Evolutionary conservation across 2,329 filamentous ascomycete species (phyloP).

Genomic region (Aspergillus luchuensis): DNA sequence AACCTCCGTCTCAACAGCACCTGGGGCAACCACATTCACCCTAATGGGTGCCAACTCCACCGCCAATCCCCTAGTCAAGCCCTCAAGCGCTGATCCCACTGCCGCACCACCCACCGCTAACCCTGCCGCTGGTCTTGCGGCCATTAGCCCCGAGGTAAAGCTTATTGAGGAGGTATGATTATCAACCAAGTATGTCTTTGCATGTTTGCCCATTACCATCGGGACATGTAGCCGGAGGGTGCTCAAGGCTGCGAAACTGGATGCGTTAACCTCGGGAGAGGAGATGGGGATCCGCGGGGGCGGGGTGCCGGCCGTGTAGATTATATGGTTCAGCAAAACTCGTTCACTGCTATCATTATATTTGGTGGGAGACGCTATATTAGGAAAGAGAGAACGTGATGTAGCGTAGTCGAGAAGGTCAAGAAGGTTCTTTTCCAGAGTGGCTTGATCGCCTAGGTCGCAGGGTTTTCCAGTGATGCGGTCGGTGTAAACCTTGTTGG

Average conservation of each 20-base stretch:
- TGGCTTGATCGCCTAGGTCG: slow-evolving; percentile 46
- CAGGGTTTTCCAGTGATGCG: slow-evolving; percentile 47
- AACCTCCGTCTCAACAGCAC: slow-evolving; percentile 46
- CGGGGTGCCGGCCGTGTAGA: slow-evolving; percentile 54
- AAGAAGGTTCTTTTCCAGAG: slow-evolving; percentile 48
- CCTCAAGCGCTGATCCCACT: slow-evolving; percentile 31
- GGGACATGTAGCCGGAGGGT: slow-evolving; percentile 40
- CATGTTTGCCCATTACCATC: slow-evolving; percentile 46
- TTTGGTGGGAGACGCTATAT: slow-evolving; percentile 18
- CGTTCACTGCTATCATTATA: slow-evolving; percentile 2
- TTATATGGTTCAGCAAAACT: slow-evolving; percentile 50
- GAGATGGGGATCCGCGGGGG: slow-evolving; percentile 23
- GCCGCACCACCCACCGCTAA: slow-evolving; percentile 34
- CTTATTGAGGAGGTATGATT: slow-evolving; percentile 39
- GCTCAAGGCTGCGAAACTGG: slow-evolving; percentile 22
- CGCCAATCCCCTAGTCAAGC: slow-evolving; percentile 41
- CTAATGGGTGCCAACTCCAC: slow-evolving; percentile 47
- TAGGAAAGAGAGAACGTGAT: neutral
- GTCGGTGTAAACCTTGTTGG: slow-evolving; percentile 28
- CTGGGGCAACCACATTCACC: slow-evolving; percentile 47
- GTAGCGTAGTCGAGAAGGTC: slow-evolving; percentile 46
- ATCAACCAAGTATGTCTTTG: slow-evolving; percentile 38
- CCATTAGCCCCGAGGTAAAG: slow-evolving; percentile 43
- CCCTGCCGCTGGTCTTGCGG: slow-evolving; percentile 36
- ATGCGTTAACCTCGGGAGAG: slow-evolving; percentile 27